Evolutionary conservation across 148 eudicot species (phyloP).

Genomic region (Rhododendron kiyosumense): DNA sequence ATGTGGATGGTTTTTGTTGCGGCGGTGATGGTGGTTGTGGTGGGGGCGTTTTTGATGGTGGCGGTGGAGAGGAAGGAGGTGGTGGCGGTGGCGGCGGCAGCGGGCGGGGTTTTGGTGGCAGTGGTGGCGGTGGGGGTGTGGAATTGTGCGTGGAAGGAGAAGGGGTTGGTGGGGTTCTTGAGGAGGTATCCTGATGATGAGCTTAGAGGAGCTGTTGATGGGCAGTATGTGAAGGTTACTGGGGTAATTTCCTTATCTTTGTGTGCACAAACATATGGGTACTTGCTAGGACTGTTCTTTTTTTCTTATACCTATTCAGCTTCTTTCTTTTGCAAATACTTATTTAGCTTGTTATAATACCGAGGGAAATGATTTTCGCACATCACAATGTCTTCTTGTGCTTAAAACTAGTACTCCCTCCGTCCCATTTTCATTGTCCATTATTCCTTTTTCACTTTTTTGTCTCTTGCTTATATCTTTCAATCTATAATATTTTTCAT

Average conservation of each 20-base stretch:
- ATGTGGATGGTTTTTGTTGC: slow-evolving; percentile 74
- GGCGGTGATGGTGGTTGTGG: slow-evolving; percentile 70
- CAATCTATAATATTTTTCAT: too few species aligned
- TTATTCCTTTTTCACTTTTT: too few species aligned
- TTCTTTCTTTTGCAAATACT: neutral
- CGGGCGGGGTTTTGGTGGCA: slow-evolving; percentile 48
- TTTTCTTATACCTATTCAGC: neutral
- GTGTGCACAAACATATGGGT: neutral
- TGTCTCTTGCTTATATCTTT: too few species aligned
- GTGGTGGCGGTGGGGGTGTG: slow-evolving; percentile 36
- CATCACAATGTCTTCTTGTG: neutral
- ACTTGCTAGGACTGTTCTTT: neutral
- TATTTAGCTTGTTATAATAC: neutral
- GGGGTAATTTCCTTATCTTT: slow-evolving; percentile 56
- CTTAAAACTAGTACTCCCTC: neutral
- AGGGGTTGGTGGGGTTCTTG: slow-evolving; percentile 50
- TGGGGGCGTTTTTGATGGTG: slow-evolving; percentile 62
- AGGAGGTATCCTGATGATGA: slow-evolving; percentile 59
- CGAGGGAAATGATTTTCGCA: neutral
- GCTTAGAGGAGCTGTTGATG: slow-evolving; percentile 86
- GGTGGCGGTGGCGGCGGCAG: slow-evolving; percentile 43
- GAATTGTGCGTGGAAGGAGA: slow-evolving; percentile 59
- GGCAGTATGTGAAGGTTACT: slow-evolving; percentile 89
- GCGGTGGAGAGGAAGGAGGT: slow-evolving; percentile 65
- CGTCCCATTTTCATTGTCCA: too few species aligned